Base-by-base conservation (phyloP, 1,284 basidiomycete species). In the Fomitopsis betulina region DNA sequence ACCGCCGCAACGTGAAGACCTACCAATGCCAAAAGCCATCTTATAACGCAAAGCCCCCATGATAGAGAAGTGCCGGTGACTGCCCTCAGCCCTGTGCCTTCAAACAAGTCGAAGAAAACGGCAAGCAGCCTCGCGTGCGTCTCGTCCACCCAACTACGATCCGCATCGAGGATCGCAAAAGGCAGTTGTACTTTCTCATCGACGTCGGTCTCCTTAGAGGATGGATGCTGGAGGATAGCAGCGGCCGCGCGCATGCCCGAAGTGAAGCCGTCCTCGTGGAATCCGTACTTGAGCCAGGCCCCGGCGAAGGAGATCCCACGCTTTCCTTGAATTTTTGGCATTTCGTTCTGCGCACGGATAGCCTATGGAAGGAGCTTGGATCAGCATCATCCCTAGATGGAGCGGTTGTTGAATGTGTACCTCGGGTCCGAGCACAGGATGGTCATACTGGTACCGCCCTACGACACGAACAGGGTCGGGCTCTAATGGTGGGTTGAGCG, bases 181-280 rank as follows among this genome's bases (percentile, higher is more conserved):
- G 69, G 68, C 9, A 64, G 5, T 62, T 38, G 39, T 2, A 5
- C 40, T 5, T 27, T 23, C n/a, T 33, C 43, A 12, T 47, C 40
- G 17, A 5, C 13, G 45, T 27, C 25, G 12, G 6, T 13, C 5
- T 27, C 17, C 25, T 2, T 25, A 21, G 19, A 5, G 4, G 45
- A 27, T 23, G 8, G 25, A 13, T 21, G 47, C 8, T 56, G 30
- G 43, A 55, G 42, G 54, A 67, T 55, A 9, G 60, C 60, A 35
- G 63, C 60, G 21, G 73, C 80, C 15, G 77, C 80, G 52, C 72
- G 74, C 17, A 87, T 69, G 2, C 85, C 84, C 1, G 83, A 84
- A 0, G 87, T 81, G 72, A 93, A 93, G 3, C 89, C 91, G 66
- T 93, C 91, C 73, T 93, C 89, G 72, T 93, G 90, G 75, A 91